Percentiles rank a stretch among this genome's conserved stretches.
These are phyloP conservation scores for Telopea speciosissima DNA, from an alignment of 177 flowering plant genomes.

Conservation along the genomic window DNA sequence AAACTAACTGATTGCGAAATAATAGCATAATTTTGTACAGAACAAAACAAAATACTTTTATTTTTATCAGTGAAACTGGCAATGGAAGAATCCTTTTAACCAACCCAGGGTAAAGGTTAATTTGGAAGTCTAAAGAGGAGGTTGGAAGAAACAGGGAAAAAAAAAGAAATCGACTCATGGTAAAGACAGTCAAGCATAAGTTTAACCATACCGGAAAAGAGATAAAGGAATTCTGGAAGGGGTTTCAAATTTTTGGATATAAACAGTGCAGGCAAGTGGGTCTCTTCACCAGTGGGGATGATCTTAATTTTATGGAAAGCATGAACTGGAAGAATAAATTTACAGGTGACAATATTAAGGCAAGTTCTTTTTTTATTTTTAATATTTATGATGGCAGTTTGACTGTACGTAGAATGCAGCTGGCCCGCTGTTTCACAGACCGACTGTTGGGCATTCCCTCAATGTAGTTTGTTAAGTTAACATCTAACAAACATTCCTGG, in stretches of 20 bases:
- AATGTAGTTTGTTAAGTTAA: neutral
- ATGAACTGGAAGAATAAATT: neutral
- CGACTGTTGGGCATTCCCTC: neutral
- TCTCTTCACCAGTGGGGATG: neutral
- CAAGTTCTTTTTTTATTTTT: too few species aligned
- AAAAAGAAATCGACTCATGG: too few species aligned
- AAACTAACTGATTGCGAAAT: too few species aligned
- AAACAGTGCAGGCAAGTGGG: neutral
- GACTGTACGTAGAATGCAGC: neutral
- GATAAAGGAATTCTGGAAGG: neutral
- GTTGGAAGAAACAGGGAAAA: too few species aligned
- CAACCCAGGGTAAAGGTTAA: too few species aligned
- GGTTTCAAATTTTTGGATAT: too few species aligned
- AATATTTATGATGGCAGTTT: too few species aligned
- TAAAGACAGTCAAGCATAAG: neutral
- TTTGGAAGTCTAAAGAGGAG: too few species aligned
- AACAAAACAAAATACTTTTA: too few species aligned
- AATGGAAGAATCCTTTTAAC: too few species aligned
- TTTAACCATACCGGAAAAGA: neutral
- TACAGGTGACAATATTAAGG: neutral
- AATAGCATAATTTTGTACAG: too few species aligned
- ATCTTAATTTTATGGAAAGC: neutral
- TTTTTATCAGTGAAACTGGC: too few species aligned
- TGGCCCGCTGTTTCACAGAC: neutral
- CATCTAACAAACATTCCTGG: neutral